phyloP scores from a whole-genome alignment of 2,329 filamentous ascomycete genomes.

The Didymella lethalis region DNA sequence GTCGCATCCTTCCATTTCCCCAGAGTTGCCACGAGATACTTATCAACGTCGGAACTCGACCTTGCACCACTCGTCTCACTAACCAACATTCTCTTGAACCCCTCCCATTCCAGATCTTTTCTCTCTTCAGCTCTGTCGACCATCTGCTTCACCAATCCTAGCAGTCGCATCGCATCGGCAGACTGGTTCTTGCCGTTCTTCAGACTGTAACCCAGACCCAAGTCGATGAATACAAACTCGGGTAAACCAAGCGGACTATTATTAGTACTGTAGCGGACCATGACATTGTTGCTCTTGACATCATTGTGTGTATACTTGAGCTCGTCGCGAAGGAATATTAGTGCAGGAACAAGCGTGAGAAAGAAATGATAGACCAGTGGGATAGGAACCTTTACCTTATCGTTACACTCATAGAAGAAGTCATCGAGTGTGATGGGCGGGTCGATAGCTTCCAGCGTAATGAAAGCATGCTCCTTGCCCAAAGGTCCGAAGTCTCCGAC shows the following conservation, averaged over 20 bases:
- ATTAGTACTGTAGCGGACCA: not conserved
- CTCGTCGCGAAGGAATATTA: not conserved
- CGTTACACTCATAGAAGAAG: not conserved
- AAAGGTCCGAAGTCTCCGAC: not conserved
- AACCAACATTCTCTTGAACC: not conserved
- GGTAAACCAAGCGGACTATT: not conserved
- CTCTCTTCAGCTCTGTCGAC: not conserved
- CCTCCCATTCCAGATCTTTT: not conserved
- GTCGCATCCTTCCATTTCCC: not conserved
- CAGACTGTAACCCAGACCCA: not conserved
- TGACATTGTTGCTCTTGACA: not conserved
- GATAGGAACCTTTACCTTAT: not conserved
- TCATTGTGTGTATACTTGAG: not conserved
- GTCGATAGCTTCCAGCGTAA: not conserved
- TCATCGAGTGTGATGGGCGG: not conserved
- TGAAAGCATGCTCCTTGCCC: not conserved
- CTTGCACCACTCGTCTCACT: not conserved
- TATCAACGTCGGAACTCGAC: not conserved
- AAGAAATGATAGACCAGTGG: not conserved
- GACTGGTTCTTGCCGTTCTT: not conserved
- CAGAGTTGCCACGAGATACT: not conserved
- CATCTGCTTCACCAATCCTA: not conserved
- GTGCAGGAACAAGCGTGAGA: not conserved
- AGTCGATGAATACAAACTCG: not conserved
- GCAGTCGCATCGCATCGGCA: not conserved